Evolutionary conservation across 1,139 yeast genomes (phyloP).

Genomic region (Kazachstania sp.): DNA sequence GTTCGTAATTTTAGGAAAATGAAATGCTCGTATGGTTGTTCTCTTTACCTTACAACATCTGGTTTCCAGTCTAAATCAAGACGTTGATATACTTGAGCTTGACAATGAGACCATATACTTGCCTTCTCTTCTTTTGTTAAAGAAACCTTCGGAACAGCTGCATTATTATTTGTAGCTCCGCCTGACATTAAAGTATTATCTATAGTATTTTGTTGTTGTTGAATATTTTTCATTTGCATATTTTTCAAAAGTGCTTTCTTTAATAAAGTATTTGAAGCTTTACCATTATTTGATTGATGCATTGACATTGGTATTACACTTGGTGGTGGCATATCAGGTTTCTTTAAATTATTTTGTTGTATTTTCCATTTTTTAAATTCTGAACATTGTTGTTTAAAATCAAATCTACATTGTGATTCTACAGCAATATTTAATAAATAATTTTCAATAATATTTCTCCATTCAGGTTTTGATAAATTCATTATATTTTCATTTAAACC

Average conservation of each 20-base stretch:
- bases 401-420: constrained; percentile 58
- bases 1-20: background rate
- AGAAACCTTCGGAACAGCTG: constrained; percentile 18
- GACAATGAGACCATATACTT: constrained; percentile 52
- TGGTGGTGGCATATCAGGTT: constrained; percentile 31
- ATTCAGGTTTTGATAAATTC: constrained; percentile 42
- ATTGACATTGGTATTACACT: constrained; percentile 19
- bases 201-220: background rate
- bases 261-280: constrained; percentile 12
- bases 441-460: constrained; percentile 63
- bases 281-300: constrained; percentile 6
- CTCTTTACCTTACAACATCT: constrained; percentile 30
- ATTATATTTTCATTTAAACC: constrained; percentile 23
- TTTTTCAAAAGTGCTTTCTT: constrained; percentile 26
- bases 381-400: constrained; percentile 43
- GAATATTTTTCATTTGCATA: constrained; percentile 14
- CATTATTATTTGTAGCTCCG: background rate
- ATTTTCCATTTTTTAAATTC: constrained; percentile 36
- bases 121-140: constrained; percentile 48
- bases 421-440: constrained; percentile 55
- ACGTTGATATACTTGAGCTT: constrained; percentile 45
- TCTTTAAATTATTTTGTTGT: constrained; percentile 19
- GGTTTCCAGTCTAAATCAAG: constrained; percentile 55
- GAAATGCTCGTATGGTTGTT: background rate
- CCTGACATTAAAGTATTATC: constrained; percentile 1